Conservation (phyloP, 2,329 filamentous ascomycete species). For the Sphaceloma murrayae region DNA sequence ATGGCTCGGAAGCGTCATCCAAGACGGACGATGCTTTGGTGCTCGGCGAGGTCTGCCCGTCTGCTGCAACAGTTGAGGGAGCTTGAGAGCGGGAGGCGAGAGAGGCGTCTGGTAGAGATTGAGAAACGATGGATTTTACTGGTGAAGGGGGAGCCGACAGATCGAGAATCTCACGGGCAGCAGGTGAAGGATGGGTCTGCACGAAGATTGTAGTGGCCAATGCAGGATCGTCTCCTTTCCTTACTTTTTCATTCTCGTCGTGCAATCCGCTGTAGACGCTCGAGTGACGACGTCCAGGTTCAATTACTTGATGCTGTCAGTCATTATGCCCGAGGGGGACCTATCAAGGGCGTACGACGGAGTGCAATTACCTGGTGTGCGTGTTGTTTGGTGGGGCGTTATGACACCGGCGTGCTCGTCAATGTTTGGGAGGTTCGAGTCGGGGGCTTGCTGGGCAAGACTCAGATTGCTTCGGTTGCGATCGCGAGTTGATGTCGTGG, state of each 20-base stretch:
- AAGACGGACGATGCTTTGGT: constrained; percentile 29
- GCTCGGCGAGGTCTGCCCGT: constrained; percentile 25
- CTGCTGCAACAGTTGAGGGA: constrained; percentile 27
- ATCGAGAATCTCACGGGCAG: constrained; percentile 14
- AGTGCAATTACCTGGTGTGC: constrained; percentile 14
- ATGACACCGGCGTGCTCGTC: constrained; percentile 13
- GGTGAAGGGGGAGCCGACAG: constrained; percentile 14
- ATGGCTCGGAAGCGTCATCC: constrained; percentile 24
- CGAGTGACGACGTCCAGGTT: constrained; percentile 12
- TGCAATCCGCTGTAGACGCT: constrained; percentile 20
- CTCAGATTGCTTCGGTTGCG: constrained; percentile 9
- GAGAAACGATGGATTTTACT: constrained; percentile 12
- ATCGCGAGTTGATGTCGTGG: background rate
- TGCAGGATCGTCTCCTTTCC: constrained; percentile 29
- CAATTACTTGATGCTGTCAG: constrained; percentile 15
- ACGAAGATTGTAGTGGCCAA: constrained; percentile 20
- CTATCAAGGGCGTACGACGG: constrained; percentile 4
- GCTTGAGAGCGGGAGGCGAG: constrained; percentile 27
- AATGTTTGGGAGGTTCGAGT: constrained; percentile 5
- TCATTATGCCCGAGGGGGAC: constrained; percentile 3
- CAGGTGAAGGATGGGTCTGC: constrained; percentile 17
- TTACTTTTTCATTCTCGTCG: constrained; percentile 25
- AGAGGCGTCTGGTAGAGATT: constrained; percentile 20
- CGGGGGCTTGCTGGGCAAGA: constrained; percentile 6
- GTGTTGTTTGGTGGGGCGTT: constrained; percentile 9